These are phyloP conservation scores for Fistulinella prunicolor DNA, from an alignment of 768 basidiomycete genomes.

Conservation along the genomic window DNA sequence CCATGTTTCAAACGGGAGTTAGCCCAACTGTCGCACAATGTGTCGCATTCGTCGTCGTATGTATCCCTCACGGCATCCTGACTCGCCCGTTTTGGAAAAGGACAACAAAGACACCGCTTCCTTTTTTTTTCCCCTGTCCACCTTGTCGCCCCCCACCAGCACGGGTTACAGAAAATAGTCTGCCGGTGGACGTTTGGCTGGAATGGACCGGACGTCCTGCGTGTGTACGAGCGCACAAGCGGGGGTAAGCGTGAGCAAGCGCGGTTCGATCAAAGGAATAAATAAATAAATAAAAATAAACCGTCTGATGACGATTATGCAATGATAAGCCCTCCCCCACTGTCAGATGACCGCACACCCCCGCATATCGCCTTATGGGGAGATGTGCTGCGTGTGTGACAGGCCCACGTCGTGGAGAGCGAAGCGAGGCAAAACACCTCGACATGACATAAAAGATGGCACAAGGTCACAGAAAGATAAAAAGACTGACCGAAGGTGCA, in stretches of 20 bases:
- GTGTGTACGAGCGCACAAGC: not conserved
- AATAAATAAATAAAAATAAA: too few species aligned
- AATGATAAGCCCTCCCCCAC: too few species aligned
- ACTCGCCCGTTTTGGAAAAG: too few species aligned
- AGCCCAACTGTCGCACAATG: too few species aligned
- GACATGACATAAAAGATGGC: not conserved
- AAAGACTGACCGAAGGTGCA: conserved; percentile 70
- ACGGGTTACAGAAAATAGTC: conserved; percentile 82
- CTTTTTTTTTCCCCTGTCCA: not conserved
- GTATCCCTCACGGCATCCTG: too few species aligned
- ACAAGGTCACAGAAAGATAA: not conserved
- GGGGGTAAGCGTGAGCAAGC: too few species aligned
- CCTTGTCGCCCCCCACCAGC: too few species aligned
- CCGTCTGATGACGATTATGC: not conserved
- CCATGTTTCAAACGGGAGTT: too few species aligned
- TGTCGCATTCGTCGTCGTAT: too few species aligned
- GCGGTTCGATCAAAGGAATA: too few species aligned
- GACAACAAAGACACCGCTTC: conserved; percentile 9
- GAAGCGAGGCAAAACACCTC: not conserved
- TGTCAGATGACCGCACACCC: too few species aligned
- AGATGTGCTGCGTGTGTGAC: too few species aligned
- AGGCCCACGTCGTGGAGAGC: not conserved
- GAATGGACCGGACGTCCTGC: conserved; percentile 79
- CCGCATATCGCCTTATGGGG: conserved; percentile 27
- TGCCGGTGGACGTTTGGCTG: conserved; percentile 80